Evolutionary conservation across 441 rosid genomes (phyloP).

Genomic region (Manihot esculenta): DNA sequence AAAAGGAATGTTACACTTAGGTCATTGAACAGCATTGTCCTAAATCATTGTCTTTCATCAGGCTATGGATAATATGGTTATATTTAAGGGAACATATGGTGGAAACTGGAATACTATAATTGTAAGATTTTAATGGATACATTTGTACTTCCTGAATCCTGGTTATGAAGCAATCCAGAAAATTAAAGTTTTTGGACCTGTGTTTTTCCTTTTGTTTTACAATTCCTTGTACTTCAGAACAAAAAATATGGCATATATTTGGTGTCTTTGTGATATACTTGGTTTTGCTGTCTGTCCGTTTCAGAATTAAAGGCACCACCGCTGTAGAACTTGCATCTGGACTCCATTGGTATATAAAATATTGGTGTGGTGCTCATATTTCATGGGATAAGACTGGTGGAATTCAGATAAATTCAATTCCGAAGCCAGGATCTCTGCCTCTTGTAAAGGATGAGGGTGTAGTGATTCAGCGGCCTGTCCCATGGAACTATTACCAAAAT

Average conservation of each 20-base stretch:
- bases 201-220: background rate
- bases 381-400: slow-evolving; percentile 99
- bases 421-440: slow-evolving; percentile 75
- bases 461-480: slow-evolving; percentile 77
- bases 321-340: slow-evolving; percentile 93
- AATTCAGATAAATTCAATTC: slow-evolving; percentile 73
- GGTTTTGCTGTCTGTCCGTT: slow-evolving; percentile 2
- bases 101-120: background rate
- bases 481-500: slow-evolving; percentile 98
- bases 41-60: background rate
- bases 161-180: background rate
- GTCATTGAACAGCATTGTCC: background rate
- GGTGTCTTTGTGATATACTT: background rate
- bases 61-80: background rate
- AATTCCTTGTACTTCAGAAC: background rate
- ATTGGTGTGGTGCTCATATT: slow-evolving; percentile 86
- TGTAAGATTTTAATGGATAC: slow-evolving; percentile 3
- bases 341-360: slow-evolving; percentile 91
- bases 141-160: background rate
- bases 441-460: slow-evolving; percentile 59
- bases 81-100: background rate
- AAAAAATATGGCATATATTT: background rate
- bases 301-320: slow-evolving; percentile 79
- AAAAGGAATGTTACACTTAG: background rate
- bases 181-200: background rate